These are phyloP conservation scores for Mollisiaceae sp. DNA, from an alignment of 2,329 filamentous ascomycete species.

Conservation along the genomic window DNA sequence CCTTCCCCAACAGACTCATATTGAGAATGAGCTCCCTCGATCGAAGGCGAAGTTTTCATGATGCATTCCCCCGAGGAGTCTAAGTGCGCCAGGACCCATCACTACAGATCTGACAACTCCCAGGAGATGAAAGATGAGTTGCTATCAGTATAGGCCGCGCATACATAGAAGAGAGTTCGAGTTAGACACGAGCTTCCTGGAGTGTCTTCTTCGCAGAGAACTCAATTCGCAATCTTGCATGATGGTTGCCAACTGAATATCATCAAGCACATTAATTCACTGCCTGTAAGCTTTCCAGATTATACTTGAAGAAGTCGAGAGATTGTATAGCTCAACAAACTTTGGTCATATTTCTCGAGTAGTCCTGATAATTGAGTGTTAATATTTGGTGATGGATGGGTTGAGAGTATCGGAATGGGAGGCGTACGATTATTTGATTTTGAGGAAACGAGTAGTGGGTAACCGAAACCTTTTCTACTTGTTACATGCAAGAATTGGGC, in stretches of 20 bases:
- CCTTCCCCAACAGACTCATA: background rate
- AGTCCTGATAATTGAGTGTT: background rate
- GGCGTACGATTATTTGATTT: background rate
- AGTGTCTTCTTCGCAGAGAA: background rate
- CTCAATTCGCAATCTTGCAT: background rate
- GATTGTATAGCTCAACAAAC: background rate
- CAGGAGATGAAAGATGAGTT: background rate
- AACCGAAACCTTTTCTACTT: background rate
- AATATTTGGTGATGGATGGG: background rate
- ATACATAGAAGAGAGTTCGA: background rate
- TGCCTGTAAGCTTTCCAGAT: background rate
- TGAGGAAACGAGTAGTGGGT: background rate
- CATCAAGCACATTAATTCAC: background rate
- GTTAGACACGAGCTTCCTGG: background rate
- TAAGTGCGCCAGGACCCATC: background rate
- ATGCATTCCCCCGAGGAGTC: background rate
- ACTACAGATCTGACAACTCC: background rate
- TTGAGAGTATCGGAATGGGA: background rate
- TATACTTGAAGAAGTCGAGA: background rate
- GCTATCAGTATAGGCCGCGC: background rate
- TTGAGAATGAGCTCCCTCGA: background rate
- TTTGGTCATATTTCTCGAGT: background rate
- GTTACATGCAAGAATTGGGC: background rate
- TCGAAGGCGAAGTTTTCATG: background rate
- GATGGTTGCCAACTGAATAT: background rate